These are phyloP conservation scores for Calamus simplicifolius DNA, from an alignment of 176 grass and related monocot species.

Conservation along the genomic window DNA sequence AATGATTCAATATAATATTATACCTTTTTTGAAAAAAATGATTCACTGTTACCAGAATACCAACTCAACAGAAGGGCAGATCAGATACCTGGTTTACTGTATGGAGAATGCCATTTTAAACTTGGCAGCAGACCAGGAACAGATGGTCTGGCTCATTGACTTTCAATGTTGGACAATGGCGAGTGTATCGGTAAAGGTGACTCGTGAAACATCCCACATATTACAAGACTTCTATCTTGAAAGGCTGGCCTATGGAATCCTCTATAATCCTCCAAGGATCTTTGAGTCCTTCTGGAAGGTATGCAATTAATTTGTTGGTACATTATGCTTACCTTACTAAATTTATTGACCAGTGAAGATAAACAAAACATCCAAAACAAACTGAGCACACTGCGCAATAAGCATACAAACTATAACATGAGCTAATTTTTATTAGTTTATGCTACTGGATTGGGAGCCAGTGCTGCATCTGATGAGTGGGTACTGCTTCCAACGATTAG, in stretches of 20 bases:
- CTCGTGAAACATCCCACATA: slow-evolving; percentile 52
- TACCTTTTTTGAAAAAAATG: too few relatives aligned
- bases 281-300: slow-evolving; percentile 88
- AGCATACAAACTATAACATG: too few relatives aligned
- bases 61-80: slow-evolving; percentile 44
- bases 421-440: too few relatives aligned
- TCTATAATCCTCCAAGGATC: slow-evolving; percentile 78
- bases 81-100: slow-evolving; percentile 76
- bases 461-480: too few relatives aligned
- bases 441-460: too few relatives aligned
- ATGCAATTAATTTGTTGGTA: neutral
- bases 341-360: too few relatives aligned
- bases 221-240: slow-evolving; percentile 81
- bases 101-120: slow-evolving; percentile 72
- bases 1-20: too few relatives aligned
- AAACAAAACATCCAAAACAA: too few relatives aligned
- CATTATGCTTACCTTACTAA: too few relatives aligned
- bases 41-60: slow-evolving; percentile 48
- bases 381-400: too few relatives aligned
- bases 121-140: slow-evolving; percentile 44
- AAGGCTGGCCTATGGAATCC: slow-evolving; percentile 61
- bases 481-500: too few relatives aligned
- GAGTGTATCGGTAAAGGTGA: slow-evolving; percentile 53
- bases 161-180: slow-evolving; percentile 61
- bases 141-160: slow-evolving; percentile 83